Base-by-base conservation (phyloP, 306 rosid genomes). In the Argentina anserina region DNA sequence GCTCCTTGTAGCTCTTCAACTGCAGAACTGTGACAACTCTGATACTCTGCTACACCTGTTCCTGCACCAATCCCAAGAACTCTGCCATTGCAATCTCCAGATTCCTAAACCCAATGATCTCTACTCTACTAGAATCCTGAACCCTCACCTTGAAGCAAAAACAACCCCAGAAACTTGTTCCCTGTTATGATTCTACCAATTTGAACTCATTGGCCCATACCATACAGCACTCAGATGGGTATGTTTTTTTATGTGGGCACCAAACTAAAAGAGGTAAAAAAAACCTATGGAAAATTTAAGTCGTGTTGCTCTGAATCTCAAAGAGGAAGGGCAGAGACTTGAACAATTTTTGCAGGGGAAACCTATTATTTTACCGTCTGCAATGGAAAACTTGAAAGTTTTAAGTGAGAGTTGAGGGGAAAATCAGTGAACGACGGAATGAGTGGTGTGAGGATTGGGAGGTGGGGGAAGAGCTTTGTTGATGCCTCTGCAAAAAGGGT, bases 401-500 rank as follows among this genome's bases (percentile, higher is more conserved):
- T 46, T 7, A 6, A 59, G 43, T 55, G 65, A 9, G 23, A 71
- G 26, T 13, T 41, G 4, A 9, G 40, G 49, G 37, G 31, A 69
- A 77, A 78, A 26, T 28, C 13, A 15, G 41, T 40, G 25, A 12
- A 6, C 23, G 69, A 21, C 18, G 25, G 36, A 21, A 6, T 37
- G 49, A 41, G 46, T 40, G 13, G 50, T 45, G 81, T 73, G 87
- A 5, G 65, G 62, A 34, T 55, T 55, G 6, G 56, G 56, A 52
- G 59, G 21, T 28, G 64, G 37, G 7, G 39, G 39, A 58, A 28
- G n/a, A 28, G 64, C 64, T 81, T 76, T 28, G 76, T 55, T 73
- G 81, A 84, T 87, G 90, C 83, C 80, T 83, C 87, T 86, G 87
- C 85, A 59, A 15, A 81, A 82, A 86, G 86, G 29, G 80, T 49